phyloP scores from a whole-genome alignment of 2,329 filamentous ascomycete species.

The Berkeleyomyces rouxiae region DNA sequence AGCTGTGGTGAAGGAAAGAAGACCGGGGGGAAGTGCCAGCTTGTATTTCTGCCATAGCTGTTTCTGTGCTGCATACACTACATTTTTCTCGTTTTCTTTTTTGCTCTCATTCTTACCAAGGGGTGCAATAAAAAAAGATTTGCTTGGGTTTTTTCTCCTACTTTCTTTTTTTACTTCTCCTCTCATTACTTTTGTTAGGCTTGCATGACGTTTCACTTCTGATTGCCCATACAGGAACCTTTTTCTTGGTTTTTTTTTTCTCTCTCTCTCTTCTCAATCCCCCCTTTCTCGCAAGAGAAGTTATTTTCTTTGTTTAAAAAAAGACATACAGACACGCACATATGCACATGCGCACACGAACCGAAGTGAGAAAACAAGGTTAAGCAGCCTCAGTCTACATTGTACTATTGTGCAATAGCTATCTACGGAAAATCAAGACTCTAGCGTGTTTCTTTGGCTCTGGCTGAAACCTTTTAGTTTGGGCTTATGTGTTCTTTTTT shows the following conservation, averaged over 20 bases:
- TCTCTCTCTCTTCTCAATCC: not conserved
- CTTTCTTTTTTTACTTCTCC: not conserved
- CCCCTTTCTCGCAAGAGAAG: not conserved
- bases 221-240: not conserved
- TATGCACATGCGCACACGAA: not conserved
- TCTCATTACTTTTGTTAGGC: not conserved
- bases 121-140: not conserved
- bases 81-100: not conserved
- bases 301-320: slow-evolving; percentile 3
- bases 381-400: not conserved
- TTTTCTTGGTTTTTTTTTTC: not conserved
- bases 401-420: not conserved
- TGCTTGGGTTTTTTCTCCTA: not conserved
- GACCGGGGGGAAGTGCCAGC: not conserved
- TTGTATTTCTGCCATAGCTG: not conserved
- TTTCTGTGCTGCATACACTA: not conserved
- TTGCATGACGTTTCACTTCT: not conserved
- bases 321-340: not conserved
- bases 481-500: not conserved
- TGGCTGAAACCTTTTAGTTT: not conserved
- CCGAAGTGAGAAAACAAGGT: not conserved
- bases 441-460: not conserved
- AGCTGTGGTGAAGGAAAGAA: not conserved
- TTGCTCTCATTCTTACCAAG: not conserved
- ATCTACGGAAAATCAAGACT: not conserved